Base-by-base conservation (phyloP, 1,284 basidiomycete species). In the Sporisorium sorghi region DNA sequence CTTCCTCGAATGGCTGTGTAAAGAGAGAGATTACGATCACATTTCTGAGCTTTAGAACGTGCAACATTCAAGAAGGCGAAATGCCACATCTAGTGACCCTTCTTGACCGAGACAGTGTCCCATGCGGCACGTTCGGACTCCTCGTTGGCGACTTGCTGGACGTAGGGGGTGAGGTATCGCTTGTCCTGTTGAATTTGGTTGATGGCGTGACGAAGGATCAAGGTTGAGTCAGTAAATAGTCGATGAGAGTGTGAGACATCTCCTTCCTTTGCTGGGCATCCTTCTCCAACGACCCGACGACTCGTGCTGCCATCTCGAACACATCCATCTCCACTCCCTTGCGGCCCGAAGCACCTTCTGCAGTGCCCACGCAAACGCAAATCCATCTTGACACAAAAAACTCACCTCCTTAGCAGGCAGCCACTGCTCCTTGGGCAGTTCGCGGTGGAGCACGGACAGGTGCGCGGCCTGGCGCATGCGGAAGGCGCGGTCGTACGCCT, bases 401-500 rank as follows among this genome's bases (percentile, higher is more conserved):
- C 77, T 54, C 72, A 97, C 95, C 86, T 97, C 90, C 77, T 90
- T 89, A 9, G 89, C 86, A 73, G 88, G 89, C 56, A 89, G 87
- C 94, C 94, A 97, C 85, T 95, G 87, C 39, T 91, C 90, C 86
- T 94, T 93, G 73, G 94, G 90, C 21, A 98, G 88, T 39, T 90
- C 88, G 58, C 90, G 89, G 87, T 98, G 95, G 54, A 92, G 86
- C 65, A 95, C 88, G 67, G 91, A 91, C 69, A 90, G 89, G 76
- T 94, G 92, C 51, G 90, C 89, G 37, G 94, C 94, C 50, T 90
- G 88, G 84, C 94, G 92, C 85, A 97, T 88, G 77, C 97, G 93
- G 89, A 88, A 97, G 61, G 90, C 90, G 71, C 96, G 93, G 89
- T 98, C 95, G 86, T 96, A 98, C 32, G 87, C 84, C 87, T 97